These are phyloP conservation scores for Clohesyomyces aquaticus DNA, from an alignment of 495 filamentous ascomycete species.

Conservation along the genomic window DNA sequence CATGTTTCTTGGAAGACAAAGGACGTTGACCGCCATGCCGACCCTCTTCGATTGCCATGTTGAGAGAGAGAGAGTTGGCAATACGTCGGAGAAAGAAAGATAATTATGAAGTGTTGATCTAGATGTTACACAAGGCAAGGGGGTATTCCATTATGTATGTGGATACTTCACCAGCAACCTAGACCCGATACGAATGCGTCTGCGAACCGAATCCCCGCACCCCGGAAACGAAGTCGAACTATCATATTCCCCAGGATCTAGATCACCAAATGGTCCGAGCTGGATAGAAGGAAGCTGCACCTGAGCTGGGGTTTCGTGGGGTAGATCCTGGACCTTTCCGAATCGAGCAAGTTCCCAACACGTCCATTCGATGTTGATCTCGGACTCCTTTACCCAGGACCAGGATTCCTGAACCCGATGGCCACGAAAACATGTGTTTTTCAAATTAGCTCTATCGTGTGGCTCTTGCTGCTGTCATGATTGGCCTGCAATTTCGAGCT, in stretches of 20 bases:
- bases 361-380: neutral
- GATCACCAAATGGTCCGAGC: slow-evolving; percentile 7
- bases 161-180: neutral
- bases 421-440: neutral
- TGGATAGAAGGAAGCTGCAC: neutral
- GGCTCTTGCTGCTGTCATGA: too few relatives aligned
- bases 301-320: neutral
- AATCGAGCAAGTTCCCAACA: slow-evolving; percentile 4
- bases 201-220: slow-evolving; percentile 4
- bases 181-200: neutral
- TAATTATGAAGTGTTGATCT: too few relatives aligned
- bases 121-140: neutral
- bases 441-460: neutral
- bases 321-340: neutral
- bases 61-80: neutral
- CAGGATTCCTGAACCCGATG: neutral
- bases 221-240: slow-evolving; percentile 13
- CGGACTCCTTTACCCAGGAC: neutral
- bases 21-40: neutral
- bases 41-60: slow-evolving; percentile 25
- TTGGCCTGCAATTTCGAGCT: too few relatives aligned
- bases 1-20: slow-evolving; percentile 21
- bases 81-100: neutral
- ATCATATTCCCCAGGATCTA: slow-evolving; percentile 12
- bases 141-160: neutral